Base-by-base conservation (phyloP, 805 yeast genomes). In the Yarrowia osloensis region DNA sequence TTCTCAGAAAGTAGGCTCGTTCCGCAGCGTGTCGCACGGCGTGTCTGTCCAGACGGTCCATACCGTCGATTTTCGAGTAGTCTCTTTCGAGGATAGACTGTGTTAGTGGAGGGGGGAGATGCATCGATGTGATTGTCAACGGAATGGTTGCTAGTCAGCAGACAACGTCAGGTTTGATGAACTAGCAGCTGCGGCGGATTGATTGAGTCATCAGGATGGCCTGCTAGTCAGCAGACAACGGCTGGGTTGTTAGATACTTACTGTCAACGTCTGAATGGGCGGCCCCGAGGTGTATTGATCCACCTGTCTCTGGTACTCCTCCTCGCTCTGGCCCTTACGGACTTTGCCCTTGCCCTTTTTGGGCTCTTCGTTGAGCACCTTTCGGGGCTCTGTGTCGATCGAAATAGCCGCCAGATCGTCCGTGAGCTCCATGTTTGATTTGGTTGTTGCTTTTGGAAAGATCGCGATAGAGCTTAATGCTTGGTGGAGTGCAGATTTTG, bases 311-410 rank as follows among this genome's bases (percentile, higher is more conserved):
- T 73, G 77, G 70, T 78, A 91, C 67, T 84, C 89, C 66, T 87
- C 93, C 47, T 85, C 86, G 0, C 88, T 73, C 73, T 91, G 97
- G 0, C 86, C 87, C 71, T 89, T 90, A 47, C 97, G 82, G 42
- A 61, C 54, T 22, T 46, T 61, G n/a, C 49, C 65, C 24, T 55
- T 39, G 22, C 39, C 50, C 13, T 44, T 44, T 35, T 61, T 61
- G 22, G 52, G 22, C 19, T 52, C 28, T 26, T 61, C 33, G 33
- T 61, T 61, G 22, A 44, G 42, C 66, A 61, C 52, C 44, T 44
- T 46, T 9, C 22, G 42, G 3, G 66, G 42, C 44, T 42, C 42
- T 7, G 40, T 15, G 15, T 44, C 66, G 28, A 57, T 26, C 12
- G 63, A 39, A 5, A 57, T 57, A 0, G 63, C 63, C 15, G 63